These are phyloP conservation scores for Chaetothyriales sp. DNA, from an alignment of 2,329 filamentous ascomycete species.

Conservation along the genomic window DNA sequence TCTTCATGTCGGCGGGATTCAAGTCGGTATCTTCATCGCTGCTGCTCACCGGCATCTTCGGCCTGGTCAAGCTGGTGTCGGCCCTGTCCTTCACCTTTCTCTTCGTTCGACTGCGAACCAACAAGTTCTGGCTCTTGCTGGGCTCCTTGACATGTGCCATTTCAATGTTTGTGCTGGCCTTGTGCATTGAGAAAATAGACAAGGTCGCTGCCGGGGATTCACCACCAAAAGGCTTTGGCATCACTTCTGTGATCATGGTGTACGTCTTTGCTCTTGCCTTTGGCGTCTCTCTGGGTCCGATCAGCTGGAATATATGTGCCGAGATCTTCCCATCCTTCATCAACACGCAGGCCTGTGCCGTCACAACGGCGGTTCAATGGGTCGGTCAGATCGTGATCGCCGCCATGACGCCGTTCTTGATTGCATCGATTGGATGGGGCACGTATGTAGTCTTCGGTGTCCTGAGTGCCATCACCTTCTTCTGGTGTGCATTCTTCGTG, in stretches of 20 bases:
- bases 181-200: constrained; percentile 3
- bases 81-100: constrained; percentile 7
- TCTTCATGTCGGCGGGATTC: constrained; percentile 8
- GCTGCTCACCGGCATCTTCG: constrained; percentile 10
- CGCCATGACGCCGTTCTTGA: constrained; percentile 6
- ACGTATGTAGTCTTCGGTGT: constrained; percentile 7
- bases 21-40: constrained; percentile 5
- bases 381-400: constrained; percentile 10
- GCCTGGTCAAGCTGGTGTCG: constrained; percentile 6
- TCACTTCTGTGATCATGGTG: constrained; percentile 5
- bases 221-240: neutral
- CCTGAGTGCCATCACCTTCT: constrained; percentile 2
- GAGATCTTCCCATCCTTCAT: constrained; percentile 10
- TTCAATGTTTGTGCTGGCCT: constrained; percentile 8
- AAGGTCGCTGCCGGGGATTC: neutral
- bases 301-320: constrained; percentile 10
- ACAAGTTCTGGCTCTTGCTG: constrained; percentile 9
- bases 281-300: constrained; percentile 8
- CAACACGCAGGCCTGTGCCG: constrained; percentile 7
- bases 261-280: constrained; percentile 10
- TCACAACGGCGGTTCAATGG: constrained; percentile 11
- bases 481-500: constrained; percentile 6
- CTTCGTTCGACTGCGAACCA: constrained; percentile 7
- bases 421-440: constrained; percentile 7
- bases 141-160: constrained; percentile 6